Percentiles rank a stretch among this genome's conserved stretches.
These are phyloP conservation scores for Pisolithus marmoratus DNA, from an alignment of 768 basidiomycete species.

Conservation along the genomic window DNA sequence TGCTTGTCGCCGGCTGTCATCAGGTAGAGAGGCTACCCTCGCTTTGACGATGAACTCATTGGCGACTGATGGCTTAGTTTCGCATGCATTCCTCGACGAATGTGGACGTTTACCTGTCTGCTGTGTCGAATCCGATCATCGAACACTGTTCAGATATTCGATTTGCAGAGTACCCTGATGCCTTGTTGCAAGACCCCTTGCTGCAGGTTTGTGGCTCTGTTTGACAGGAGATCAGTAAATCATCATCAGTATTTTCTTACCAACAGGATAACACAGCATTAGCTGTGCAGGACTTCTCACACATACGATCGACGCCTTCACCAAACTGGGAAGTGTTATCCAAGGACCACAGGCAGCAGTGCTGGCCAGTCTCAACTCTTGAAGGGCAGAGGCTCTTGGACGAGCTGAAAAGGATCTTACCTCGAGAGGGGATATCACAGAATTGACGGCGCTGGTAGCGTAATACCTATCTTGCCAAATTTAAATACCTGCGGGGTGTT, in stretches of 20 bases:
- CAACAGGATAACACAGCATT: constrained; percentile 34
- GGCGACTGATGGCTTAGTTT: constrained; percentile 45
- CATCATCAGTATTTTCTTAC: neutral
- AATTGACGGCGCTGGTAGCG: neutral
- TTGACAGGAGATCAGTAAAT: neutral
- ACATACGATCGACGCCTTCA: constrained; percentile 69
- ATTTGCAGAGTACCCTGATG: constrained; percentile 58
- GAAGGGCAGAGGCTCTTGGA: constrained; percentile 10
- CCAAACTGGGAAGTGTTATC: constrained; percentile 56
- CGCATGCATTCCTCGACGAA: constrained; percentile 74
- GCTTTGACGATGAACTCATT: neutral
- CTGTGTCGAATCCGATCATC: constrained; percentile 71
- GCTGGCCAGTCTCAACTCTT: constrained; percentile 20
- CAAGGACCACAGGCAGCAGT: constrained; percentile 9
- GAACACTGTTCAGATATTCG: constrained; percentile 62
- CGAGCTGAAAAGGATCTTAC: constrained; percentile 16
- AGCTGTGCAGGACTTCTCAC: constrained; percentile 80
- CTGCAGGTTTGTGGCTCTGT: constrained; percentile 11
- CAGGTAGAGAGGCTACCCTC: constrained; percentile 46
- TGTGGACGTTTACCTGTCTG: constrained; percentile 62
- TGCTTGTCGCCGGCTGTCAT: constrained; percentile 70
- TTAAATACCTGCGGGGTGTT: neutral
- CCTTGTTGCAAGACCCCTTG: neutral
- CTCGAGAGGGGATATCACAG: neutral
- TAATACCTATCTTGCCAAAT: neutral